Base-by-base conservation (phyloP, 2,329 filamentous ascomycete species). In the Mycosphaerella arachidis region DNA sequence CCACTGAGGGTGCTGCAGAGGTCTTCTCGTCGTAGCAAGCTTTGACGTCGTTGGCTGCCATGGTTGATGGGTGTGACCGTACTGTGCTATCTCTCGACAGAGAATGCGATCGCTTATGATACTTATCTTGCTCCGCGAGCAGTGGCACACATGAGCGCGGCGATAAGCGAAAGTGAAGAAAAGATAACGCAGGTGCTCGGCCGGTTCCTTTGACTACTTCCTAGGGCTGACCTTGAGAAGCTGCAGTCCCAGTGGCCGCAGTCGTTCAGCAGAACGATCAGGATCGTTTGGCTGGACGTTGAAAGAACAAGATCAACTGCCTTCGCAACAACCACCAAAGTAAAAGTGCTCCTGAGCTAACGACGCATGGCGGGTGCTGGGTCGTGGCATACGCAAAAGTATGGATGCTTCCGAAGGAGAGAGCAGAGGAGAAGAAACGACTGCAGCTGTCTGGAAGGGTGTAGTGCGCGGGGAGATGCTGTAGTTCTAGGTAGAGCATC, bases 1-100 rank as follows among this genome's bases (percentile, higher is more conserved):
- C 53, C 1, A 62, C 64, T 6, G 70, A 71, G 35, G 68, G 53
- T 10, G 60, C 63, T 9, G 67, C 66, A 30, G 67, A 70, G 57
- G 24, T 55, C 60, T 72, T 62, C 48, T 58, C 58, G n/a, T 48
- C 48, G 55, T 64, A 64, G 55, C 56, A 63, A 5, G 20, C 43
- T 27, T 63, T 63, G 43, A 54, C 53, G 35, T 56, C 58, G 43
- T 53, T 43, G 10, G 60, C 54, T 7, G 56, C 56, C 61, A 65
- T 65, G 29, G 35, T 56, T 31, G 40, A 53, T 8, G 13, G n/a
- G 7, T 43, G 40, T 43, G 40, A 43, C 3, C 13, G 40, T 3
- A n/a, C 4, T 9, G 16, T n/a, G 1, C 40, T 43, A 16, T 4
- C 8, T 43, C 5, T 18, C 16, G 4, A 13, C 35, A 10, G 10